phyloP scores from a whole-genome alignment of 1,284 basidiomycete species.

The Pyrrhoderma noxium region DNA sequence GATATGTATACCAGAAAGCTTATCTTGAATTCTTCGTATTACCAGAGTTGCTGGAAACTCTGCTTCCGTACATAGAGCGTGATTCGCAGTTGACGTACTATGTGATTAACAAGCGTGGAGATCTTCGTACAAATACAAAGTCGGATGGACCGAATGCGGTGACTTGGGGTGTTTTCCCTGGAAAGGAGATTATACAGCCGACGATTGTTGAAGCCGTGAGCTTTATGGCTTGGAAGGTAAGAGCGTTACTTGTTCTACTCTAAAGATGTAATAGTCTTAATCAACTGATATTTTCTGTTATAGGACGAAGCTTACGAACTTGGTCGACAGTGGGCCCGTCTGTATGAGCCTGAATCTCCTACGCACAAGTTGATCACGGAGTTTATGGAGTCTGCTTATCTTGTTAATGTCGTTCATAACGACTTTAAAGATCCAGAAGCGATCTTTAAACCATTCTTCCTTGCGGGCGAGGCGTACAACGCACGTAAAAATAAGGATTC shows the following conservation, averaged over 20 bases:
- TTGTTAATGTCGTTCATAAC: slow-evolving; percentile 98
- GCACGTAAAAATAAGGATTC: slow-evolving; percentile 25
- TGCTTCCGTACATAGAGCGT: slow-evolving; percentile 81
- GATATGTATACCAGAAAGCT: slow-evolving; percentile 98
- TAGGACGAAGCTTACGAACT: slow-evolving; percentile 97
- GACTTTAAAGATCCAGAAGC: slow-evolving; percentile 82
- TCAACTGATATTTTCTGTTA: slow-evolving; percentile 4
- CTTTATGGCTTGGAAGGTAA: slow-evolving; percentile 95
- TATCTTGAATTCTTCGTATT: slow-evolving; percentile 96
- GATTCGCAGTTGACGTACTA: slow-evolving; percentile 95
- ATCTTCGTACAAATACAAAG: slow-evolving; percentile 88
- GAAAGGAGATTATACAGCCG: slow-evolving; percentile 95
- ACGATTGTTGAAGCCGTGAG: slow-evolving; percentile 97
- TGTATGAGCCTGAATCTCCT: slow-evolving; percentile 77
- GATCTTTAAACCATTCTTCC: slow-evolving; percentile 85
- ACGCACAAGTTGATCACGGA: slow-evolving; percentile 72
- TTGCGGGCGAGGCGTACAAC: slow-evolving; percentile 57
- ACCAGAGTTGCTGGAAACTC: slow-evolving; percentile 63
- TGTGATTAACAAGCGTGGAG: slow-evolving; percentile 88
- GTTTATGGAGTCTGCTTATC: slow-evolving; percentile 77
- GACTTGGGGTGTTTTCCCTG: slow-evolving; percentile 99
- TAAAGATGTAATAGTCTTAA: neutral
- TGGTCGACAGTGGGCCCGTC: slow-evolving; percentile 86
- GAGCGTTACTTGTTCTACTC: slow-evolving; percentile 19
- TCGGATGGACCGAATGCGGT: slow-evolving; percentile 95